These are phyloP conservation scores for Russula vinacea DNA, from an alignment of 768 basidiomycete species.

Conservation along the genomic window DNA sequence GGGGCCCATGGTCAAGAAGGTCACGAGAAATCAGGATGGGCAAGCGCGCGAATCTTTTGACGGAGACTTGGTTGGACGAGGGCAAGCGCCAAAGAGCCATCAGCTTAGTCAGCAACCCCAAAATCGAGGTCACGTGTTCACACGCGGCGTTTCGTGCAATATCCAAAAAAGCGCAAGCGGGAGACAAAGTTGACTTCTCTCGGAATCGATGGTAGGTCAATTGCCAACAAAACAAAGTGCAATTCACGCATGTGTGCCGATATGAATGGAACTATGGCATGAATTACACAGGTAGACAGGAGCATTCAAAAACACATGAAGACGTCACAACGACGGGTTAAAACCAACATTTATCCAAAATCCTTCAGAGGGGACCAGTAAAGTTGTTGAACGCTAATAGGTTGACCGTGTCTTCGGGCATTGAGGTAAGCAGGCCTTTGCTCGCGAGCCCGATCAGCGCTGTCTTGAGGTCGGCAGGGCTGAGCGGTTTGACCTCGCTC, in stretches of 20 bases:
- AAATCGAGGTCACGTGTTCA: no score
- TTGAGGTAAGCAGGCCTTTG: constrained; percentile 45
- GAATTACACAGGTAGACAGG: not conserved
- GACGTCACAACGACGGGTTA: constrained; percentile 8
- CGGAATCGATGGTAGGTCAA: no score
- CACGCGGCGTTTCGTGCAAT: no score
- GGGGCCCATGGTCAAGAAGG: no score
- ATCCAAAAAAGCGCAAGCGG: no score
- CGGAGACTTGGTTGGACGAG: no score
- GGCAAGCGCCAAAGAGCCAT: no score
- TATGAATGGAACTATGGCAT: constrained; percentile 5
- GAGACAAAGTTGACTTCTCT: no score
- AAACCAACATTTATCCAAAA: constrained; percentile 3
- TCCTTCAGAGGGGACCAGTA: constrained; percentile 14
- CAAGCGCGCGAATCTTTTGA: no score
- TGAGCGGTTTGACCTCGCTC: constrained; percentile 44
- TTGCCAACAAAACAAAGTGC: not conserved
- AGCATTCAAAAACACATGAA: constrained; percentile 8
- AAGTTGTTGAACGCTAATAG: constrained; percentile 52
- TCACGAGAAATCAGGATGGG: no score
- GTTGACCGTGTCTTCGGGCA: constrained; percentile 58
- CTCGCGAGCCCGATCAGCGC: constrained; percentile 64
- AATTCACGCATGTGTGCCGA: not conserved
- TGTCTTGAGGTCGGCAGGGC: constrained; percentile 72
- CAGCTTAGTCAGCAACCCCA: no score